phyloP scores from a whole-genome alignment of 2,329 filamentous ascomycete species.

The Botrytis squamosa region DNA sequence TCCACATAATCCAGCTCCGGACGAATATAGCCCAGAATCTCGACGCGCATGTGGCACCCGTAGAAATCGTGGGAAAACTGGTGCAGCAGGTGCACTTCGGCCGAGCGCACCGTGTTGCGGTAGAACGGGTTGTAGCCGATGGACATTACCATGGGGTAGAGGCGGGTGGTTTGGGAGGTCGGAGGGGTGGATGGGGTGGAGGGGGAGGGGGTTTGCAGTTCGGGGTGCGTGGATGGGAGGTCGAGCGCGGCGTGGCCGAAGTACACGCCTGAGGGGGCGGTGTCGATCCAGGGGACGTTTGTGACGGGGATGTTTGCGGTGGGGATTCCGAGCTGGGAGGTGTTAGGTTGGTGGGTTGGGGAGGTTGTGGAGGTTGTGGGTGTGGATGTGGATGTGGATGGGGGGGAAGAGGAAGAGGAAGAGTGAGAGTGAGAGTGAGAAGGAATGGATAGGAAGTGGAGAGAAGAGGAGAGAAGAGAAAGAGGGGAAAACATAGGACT shows the following conservation, averaged over 20 bases:
- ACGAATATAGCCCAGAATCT: conserved; percentile 84
- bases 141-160: conserved; percentile 88
- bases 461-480: background rate
- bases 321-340: conserved; percentile 78
- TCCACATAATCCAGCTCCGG: conserved; percentile 86
- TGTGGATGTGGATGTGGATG: no score
- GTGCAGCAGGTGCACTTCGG: conserved; percentile 88
- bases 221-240: conserved; percentile 50
- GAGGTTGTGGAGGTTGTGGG: no score
- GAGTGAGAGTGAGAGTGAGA: background rate
- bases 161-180: conserved; percentile 38
- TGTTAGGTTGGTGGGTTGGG: background rate
- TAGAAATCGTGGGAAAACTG: conserved; percentile 82
- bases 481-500: background rate
- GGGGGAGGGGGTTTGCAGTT: conserved; percentile 18
- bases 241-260: conserved; percentile 84
- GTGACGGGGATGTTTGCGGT: conserved; percentile 89
- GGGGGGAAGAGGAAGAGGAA: background rate
- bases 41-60: conserved; percentile 71
- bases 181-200: conserved; percentile 26
- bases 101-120: conserved; percentile 81
- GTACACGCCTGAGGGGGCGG: conserved; percentile 79
- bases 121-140: conserved; percentile 98
- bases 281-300: conserved; percentile 59
- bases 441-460: no score